Evolutionary conservation across 2,329 filamentous ascomycete species (phyloP), one percentile per base, ranked within the genome.

Genomic region (Stagonosporopsis cucurbitacearum): DNA sequence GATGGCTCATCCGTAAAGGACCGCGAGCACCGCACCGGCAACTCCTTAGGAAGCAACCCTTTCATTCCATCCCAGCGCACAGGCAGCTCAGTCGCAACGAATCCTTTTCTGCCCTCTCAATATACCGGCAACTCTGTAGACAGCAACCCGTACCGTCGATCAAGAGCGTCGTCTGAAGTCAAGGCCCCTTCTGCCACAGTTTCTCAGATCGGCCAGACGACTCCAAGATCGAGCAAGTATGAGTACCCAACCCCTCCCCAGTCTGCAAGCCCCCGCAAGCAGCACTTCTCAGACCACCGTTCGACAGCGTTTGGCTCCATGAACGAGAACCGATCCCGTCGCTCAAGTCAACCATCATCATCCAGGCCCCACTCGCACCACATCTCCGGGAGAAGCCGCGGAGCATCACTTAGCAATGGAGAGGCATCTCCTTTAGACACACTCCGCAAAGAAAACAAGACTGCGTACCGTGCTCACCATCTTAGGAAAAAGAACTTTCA

Each of bases 361-460:
- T 51, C 60, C 42, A 67, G 69, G 39, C 67, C 70, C 17, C 51
- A 65, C 55, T 55, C 64, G 62, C 53, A 72, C 59, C 55, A 63
- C 56, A 36, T 61, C 40, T 56, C 49, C 36, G 55, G 67, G 57
- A 71, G 74, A 50, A 60, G 52, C 23, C 76, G 79, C 54, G 77
- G 78, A 33, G 80, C 77, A 68, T 87, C 85, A n/a, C 74, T 88
- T 32, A 78, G 74, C 63, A 84, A 86, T 1, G 87, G 87, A 60
- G 87, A 90, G 68, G 82, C 83, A 75, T 85, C 84, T 49, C 89
- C 90, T 1, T 82, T 92, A 19, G 87, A 90, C 39, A 83, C 86
- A 54, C 79, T 92, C 65, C 81, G 81, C 59, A 80, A 82, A 47
- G 86, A 91, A 58, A 81, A 80, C 51, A 86, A 85, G 65, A 80